phyloP scores from a whole-genome alignment of 2,329 filamentous ascomycete genomes.

The Pseudogymnoascus sp. region DNA sequence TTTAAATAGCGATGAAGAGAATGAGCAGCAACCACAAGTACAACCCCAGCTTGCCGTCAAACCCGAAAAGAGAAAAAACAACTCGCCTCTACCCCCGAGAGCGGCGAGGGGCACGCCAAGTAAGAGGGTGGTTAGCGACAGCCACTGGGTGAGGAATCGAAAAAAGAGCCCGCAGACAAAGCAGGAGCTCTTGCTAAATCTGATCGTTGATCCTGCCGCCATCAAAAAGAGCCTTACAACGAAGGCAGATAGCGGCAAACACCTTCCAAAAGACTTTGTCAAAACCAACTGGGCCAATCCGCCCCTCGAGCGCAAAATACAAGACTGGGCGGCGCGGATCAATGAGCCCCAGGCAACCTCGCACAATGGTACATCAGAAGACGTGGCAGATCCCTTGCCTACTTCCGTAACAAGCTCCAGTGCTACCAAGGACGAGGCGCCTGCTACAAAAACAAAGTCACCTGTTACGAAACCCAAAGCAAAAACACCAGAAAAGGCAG shows the following conservation, averaged over 20 bases:
- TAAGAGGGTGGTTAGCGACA: slow-evolving; percentile 88
- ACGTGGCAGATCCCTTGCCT: not conserved
- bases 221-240: not conserved
- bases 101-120: slow-evolving; percentile 45
- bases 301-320: slow-evolving; percentile 49
- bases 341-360: slow-evolving; percentile 4
- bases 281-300: slow-evolving; percentile 46
- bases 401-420: not conserved
- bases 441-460: slow-evolving; percentile 14
- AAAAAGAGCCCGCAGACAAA: slow-evolving; percentile 14
- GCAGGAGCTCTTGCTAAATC: not conserved
- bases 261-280: slow-evolving; percentile 34
- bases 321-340: slow-evolving; percentile 45
- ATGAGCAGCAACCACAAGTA: not conserved
- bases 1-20: not conserved
- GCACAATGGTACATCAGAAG: not conserved
- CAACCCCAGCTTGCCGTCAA: slow-evolving; percentile 3
- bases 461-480: slow-evolving; percentile 39
- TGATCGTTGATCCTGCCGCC: not conserved
- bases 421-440: not conserved
- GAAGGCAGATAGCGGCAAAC: not conserved
- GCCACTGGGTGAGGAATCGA: slow-evolving; percentile 66
- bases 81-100: not conserved
- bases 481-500: slow-evolving; percentile 40
- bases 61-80: slow-evolving; percentile 11